Base-by-base conservation (phyloP, 192 early-diverging fungal species). In the Coemansia nantahalensis region DNA sequence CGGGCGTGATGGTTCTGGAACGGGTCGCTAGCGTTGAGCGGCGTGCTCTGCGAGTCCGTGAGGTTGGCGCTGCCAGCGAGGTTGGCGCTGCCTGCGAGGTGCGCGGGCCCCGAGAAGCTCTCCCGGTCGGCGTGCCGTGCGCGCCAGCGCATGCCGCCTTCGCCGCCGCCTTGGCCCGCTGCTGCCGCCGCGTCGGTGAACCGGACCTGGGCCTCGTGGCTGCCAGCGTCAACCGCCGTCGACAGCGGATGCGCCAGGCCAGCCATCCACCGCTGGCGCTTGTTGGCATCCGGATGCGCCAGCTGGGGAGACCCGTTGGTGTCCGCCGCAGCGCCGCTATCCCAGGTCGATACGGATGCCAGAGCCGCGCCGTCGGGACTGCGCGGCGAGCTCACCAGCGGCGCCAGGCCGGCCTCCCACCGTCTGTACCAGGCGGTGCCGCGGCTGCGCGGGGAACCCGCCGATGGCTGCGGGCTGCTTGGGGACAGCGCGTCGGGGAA, bases 41-140 rank as follows among this genome's bases (percentile, higher is more conserved):
- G 34, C 51, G 59, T 74, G 43, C 28, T 53, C 43, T 56, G 54
- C 28, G 70, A 74, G 40, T 67, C 60, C 4, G 70, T 58, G 22
- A 54, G 28, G 51, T 66, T 56, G 14, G 70, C 53, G 47, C 63
- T 62, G 35, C 51, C 59, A 14, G 66, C 70, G 14, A 74, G 51
- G 39, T 74, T 63, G 15, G 64, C 63, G 2, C n/a, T n/a, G n/a
- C n/a, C n/a, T n/a, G n/a, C 70, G 14, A 74, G 51, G 39, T 74
- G 70, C 17, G 64, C 63, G 2, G 70, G 64, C 10, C 59, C 70
- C 22, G 70, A 74, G 39, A 74, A 74, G 55, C 70, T 74, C 55
- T 74, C 70, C 15, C 64, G 70, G 42, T 69, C 54, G 54, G 32
- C 48, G 48, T 54, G 16, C 23, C 21, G 36, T 36, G 40, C 30